Conservation (phyloP, 2,329 filamentous ascomycete species). For the Penicillium sp. region DNA sequence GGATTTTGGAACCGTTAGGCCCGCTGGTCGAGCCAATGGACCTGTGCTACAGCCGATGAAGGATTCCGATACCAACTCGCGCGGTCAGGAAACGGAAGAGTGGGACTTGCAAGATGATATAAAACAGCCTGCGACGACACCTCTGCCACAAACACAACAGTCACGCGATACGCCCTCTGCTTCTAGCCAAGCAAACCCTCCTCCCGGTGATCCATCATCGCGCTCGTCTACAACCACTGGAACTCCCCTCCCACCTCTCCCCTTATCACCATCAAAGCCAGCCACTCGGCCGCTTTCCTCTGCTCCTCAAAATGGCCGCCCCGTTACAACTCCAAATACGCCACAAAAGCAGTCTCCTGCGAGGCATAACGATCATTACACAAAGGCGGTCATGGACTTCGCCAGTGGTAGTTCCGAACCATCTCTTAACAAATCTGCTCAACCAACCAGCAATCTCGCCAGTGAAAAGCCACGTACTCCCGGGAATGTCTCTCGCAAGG, state of each 20-base stretch:
- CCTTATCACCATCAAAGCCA: constrained; percentile 61
- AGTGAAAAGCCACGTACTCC: constrained; percentile 1
- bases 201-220: constrained; percentile 15
- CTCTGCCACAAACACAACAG: constrained; percentile 58
- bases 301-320: constrained; percentile 50
- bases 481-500: constrained; percentile 7
- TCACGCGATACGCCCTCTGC: constrained; percentile 34
- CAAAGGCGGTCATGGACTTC: constrained; percentile 14
- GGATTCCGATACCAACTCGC: constrained; percentile 77
- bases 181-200: constrained; percentile 17
- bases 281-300: constrained; percentile 53
- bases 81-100: constrained; percentile 53
- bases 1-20: constrained; percentile 96
- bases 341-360: constrained; percentile 33
- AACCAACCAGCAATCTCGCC: background rate
- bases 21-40: constrained; percentile 64
- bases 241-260: constrained; percentile 53
- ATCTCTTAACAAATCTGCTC: constrained; percentile 3
- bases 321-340: constrained; percentile 44
- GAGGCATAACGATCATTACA: constrained; percentile 12
- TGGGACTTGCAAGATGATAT: constrained; percentile 36
- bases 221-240: constrained; percentile 8
- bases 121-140: constrained; percentile 31
- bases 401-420: background rate
- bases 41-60: constrained; percentile 74